A percentile compares a stretch with the other conserved stretches of the same genome.
Conservation (phyloP, 2,329 filamentous ascomycete genomes). For the Beauveria medogensis region DNA sequence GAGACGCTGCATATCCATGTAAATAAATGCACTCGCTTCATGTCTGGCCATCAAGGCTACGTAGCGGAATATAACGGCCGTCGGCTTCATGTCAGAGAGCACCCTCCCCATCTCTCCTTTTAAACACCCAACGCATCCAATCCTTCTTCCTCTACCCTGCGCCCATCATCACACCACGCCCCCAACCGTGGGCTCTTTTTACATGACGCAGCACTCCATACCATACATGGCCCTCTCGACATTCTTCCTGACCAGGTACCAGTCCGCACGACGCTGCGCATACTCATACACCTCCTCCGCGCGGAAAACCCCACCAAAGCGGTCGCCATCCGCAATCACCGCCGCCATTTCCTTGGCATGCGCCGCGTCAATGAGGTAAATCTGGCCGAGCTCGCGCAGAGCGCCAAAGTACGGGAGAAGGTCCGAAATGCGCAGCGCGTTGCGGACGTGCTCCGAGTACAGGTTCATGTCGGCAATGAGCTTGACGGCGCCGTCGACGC, state of each 20-base stretch:
- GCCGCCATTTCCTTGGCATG: constrained; percentile 93
- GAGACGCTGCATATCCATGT: background rate
- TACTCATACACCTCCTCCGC: constrained; percentile 98
- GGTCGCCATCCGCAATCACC: constrained; percentile 84
- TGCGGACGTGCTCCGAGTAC: constrained; percentile 74
- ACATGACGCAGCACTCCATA: constrained; percentile 83
- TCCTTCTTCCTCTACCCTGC: background rate
- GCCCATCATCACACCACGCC: background rate
- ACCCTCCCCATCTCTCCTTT: background rate
- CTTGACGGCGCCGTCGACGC: constrained; percentile 79
- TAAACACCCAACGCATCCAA: background rate
- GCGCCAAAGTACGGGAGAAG: constrained; percentile 86
- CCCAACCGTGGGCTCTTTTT: constrained; percentile 16
- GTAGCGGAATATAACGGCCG: background rate
- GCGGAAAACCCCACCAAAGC: constrained; percentile 86
- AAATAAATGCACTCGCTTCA: background rate
- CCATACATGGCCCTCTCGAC: constrained; percentile 98
- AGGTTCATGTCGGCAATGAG: constrained; percentile 96
- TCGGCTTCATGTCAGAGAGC: background rate
- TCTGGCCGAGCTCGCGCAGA: constrained; percentile 84
- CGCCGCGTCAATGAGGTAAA: constrained; percentile 77
- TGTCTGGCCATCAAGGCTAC: background rate
- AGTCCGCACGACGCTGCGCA: constrained; percentile 86
- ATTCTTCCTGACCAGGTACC: constrained; percentile 80
- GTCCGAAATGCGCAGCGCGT: constrained; percentile 69